These are phyloP conservation scores for Puccinia brachypodii DNA, from an alignment of 1,284 basidiomycete species.

Conservation along the genomic window DNA sequence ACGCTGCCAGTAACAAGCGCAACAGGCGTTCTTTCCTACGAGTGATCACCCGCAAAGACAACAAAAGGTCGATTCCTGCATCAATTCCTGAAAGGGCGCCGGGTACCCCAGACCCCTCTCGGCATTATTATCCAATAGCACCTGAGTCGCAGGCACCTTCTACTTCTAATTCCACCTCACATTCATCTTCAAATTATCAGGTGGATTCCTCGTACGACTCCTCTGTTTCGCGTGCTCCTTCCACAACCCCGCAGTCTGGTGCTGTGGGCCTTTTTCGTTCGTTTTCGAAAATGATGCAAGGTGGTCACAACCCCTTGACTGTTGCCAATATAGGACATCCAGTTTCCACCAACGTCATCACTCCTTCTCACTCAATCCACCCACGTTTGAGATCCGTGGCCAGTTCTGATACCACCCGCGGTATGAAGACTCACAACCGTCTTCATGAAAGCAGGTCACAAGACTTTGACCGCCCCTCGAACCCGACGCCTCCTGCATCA, in stretches of 20 bases:
- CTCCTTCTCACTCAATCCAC: background rate
- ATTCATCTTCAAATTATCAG: background rate
- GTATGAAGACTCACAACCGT: background rate
- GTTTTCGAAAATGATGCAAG: slow-evolving; percentile 4
- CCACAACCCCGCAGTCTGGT: background rate
- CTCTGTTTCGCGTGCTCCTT: background rate
- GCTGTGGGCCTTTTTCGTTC: background rate
- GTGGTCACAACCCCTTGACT: background rate
- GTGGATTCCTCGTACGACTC: background rate
- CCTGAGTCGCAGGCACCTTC: background rate
- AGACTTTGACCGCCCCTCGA: background rate
- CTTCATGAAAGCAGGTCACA: background rate
- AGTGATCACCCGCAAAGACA: slow-evolving; percentile 17
- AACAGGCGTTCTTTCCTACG: slow-evolving; percentile 15
- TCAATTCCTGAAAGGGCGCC: background rate
- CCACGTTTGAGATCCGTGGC: background rate
- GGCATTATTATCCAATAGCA: background rate
- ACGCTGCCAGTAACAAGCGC: background rate
- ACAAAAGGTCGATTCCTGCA: background rate
- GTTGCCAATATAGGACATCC: background rate
- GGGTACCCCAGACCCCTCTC: background rate
- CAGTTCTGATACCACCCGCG: background rate
- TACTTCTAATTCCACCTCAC: background rate
- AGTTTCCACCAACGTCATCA: background rate
- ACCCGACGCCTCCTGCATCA: background rate